Evolutionary conservation across 1,284 basidiomycete genomes (phyloP), one percentile per base, ranked within the genome.

Genomic region (Puccinia triticina): DNA sequence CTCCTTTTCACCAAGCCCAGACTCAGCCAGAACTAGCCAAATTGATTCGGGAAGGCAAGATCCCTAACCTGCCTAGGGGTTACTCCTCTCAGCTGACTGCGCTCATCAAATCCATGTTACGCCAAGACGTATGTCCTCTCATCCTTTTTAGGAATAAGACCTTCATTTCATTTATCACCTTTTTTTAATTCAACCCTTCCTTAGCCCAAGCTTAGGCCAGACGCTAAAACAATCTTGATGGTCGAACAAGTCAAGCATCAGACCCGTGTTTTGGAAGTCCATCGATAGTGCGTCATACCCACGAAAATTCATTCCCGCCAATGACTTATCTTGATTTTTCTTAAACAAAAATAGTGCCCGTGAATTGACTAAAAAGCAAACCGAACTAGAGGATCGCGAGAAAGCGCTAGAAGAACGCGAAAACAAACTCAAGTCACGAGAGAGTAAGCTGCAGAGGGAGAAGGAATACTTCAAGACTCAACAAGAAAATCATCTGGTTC

Each of bases 1-100:
- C 94, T 0, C 94, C 94, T 14, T 96, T 96, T 85, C 92, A 94
- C 85, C 93, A 95, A 88, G 94, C 94, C 0, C 92, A 93, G 86
- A 94, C 94, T 0, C 94, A 95, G 84, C 90, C 91, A 0, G 94
- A 96, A 86, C 89, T 96, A 16, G 93, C 92, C 80, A 91, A 92
- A 83, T 90, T 92, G 83, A 93, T 96, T 86, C 90, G 93, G 80
- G 94, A 93, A 84, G 93, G 93, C 21, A 91, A 93, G 32, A 93
- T 96, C 86, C 94, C 94, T 18, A 93, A 93, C 18, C 87, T 96
- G 75, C 94, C 94, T 0, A 90, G 91, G 84, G 91, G 91, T 2
- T 96, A 96, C 86, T 94, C 93, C 21, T 91, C 91, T 81, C 88
- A 91, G 1, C 87, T 95, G 43, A 89, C 90, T 7, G 89, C 89